phyloP scores from a whole-genome alignment of 2,329 filamentous ascomycete species.

The Clathrospora elynae region DNA sequence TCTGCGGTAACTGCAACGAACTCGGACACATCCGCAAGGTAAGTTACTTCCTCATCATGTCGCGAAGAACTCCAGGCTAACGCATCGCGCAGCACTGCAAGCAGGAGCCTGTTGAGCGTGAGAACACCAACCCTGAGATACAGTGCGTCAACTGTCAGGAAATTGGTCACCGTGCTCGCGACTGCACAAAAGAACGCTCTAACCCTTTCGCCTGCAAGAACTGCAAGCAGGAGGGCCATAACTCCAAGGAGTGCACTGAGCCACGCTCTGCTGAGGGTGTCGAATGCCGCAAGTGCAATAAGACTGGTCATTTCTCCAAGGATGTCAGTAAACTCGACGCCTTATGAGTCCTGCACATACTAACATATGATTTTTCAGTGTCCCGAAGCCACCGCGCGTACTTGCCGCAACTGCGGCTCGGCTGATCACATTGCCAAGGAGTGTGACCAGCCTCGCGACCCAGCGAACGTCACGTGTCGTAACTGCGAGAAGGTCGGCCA shows the following conservation, averaged over 20 bases:
- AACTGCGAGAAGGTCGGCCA: slow-evolving; percentile 71
- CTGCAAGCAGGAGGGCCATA: slow-evolving; percentile 59
- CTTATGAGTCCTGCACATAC: not conserved
- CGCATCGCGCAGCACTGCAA: slow-evolving; percentile 56
- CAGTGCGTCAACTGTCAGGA: slow-evolving; percentile 69
- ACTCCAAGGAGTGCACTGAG: slow-evolving; percentile 49
- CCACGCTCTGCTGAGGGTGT: slow-evolving; percentile 60
- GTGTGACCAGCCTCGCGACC: slow-evolving; percentile 46
- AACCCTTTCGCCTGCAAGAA: slow-evolving; percentile 72
- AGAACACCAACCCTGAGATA: slow-evolving; percentile 53
- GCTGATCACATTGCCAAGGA: slow-evolving; percentile 47
- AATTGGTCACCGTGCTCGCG: slow-evolving; percentile 69
- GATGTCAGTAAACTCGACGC: slow-evolving; percentile 27
- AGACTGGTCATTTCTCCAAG: slow-evolving; percentile 52
- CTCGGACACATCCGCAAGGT: slow-evolving; percentile 64
- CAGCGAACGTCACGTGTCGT: slow-evolving; percentile 53
- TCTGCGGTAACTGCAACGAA: slow-evolving; percentile 68
- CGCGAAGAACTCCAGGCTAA: slow-evolving; percentile 5
- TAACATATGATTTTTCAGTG: slow-evolving; percentile 37
- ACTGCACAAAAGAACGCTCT: slow-evolving; percentile 62
- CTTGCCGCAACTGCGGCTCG: slow-evolving; percentile 47
- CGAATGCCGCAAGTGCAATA: slow-evolving; percentile 68
- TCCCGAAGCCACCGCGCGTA: slow-evolving; percentile 38
- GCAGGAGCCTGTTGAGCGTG: slow-evolving; percentile 60
- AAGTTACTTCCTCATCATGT: not conserved